These are phyloP conservation scores for Paramecium octaurelia DNA, from an alignment of 73 alveolate genomes.

Conservation along the genomic window DNA sequence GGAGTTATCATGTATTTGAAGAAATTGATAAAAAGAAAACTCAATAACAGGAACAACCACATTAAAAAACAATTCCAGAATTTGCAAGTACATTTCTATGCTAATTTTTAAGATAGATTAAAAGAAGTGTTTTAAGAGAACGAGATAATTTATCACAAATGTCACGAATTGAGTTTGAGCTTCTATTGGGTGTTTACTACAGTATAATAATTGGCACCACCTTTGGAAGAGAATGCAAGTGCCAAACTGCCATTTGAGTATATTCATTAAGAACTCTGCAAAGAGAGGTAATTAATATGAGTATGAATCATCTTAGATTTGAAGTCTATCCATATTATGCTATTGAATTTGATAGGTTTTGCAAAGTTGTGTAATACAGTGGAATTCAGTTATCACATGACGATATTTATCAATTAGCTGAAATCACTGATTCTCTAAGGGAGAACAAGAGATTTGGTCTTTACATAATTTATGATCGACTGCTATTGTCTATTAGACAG, in stretches of 20 bases:
- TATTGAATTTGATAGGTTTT: conserved; percentile 34
- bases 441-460: neutral
- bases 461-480: neutral
- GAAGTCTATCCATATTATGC: conserved; percentile 31
- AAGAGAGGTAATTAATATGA: neutral
- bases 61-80: neutral
- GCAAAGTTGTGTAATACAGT: neutral
- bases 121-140: neutral
- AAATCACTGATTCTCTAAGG: neutral
- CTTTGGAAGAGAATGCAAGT: conserved; percentile 55
- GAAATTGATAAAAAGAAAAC: conserved; percentile 8
- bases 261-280: conserved; percentile 9
- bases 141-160: neutral
- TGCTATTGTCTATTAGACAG: neutral
- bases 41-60: neutral
- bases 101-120: neutral
- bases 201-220: conserved; percentile 53
- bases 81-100: neutral
- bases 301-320: neutral
- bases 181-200: conserved; percentile 59
- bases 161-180: conserved; percentile 29
- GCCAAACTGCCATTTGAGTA: conserved; percentile 49
- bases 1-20: neutral
- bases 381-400: conserved; percentile 32
- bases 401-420: conserved; percentile 12